Base-by-base conservation (phyloP, 805 yeast genomes). In the Lipomyces chichibuensis region DNA sequence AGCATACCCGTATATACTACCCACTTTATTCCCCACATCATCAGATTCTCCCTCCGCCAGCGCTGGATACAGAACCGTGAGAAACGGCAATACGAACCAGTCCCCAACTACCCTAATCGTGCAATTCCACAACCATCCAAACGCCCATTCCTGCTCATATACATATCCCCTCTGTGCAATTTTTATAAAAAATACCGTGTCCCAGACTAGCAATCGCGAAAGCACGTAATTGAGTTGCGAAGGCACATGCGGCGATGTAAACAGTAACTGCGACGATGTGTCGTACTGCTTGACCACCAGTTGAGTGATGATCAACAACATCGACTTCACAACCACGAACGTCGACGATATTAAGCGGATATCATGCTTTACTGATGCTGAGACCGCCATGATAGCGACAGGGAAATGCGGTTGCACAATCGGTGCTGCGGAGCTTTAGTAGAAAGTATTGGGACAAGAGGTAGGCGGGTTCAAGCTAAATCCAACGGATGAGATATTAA, bases 131-230 rank as follows among this genome's bases (percentile, higher is more conserved):
- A 86, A 74, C 11, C 90, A 90, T 33, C 96, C 87, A 75, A 91
- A 94, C 3, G 96, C 98, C 83, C 86, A 90, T 77, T 92, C 96
- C 76, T 94, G 97, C 77, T 94, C 98, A 77, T 82, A 93, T n/a
- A 79, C 76, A 1, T 82, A 78, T 0, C 83, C 86, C 17, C 83
- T 76, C 9, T 77, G 75, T 43, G 90, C 85, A 64, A 88, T 76
- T 57, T 87, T 85, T 17, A 84, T 76, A 74, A 90, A 92, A 77
- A 88, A 92, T 0, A 92, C 95, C 1, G 88, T 83, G 76, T 94
- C 99, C 98, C 98, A 94, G 2, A 87, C 83, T 32, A 90, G 79
- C 3, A 91, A 80, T 64, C 77, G 71, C 32, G 70, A 57, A 7
- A 77, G 73, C 11, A 74, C 33, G 64, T 64, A 63, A 20, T 67